Evolutionary conservation across 75 land plant genomes (phyloP), one percentile per base, ranked within the genome.

Genomic region (Gnetum montanum): DNA sequence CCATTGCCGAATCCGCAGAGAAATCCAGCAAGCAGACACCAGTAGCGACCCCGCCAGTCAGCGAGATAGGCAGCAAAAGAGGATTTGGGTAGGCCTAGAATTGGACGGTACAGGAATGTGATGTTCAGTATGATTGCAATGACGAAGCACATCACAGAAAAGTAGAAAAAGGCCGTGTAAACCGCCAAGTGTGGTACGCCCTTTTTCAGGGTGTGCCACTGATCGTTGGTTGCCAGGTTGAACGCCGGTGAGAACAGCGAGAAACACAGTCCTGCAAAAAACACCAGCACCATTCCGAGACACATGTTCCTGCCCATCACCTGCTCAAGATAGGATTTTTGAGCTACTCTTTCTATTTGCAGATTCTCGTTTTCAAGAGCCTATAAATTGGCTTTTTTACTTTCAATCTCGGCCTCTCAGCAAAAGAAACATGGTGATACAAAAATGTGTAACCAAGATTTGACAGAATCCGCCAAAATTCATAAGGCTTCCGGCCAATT

Each of bases 161-260:
- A 95, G 79, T 81, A 90, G 70, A 95, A 90, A 61, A 95, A 90
- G 2, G 92, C 97, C 11, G 99, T 90, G 60, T 90, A 95, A 34
- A 95, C 99, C 13, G 67, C 75, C 76, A 90, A 49, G 49, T 78
- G 85, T 6, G 92, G 88, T 37, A 90, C 88, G 26, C 96, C 99
- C 8, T 70, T 8, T 55, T 86, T 73, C 61, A 95, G 54, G 4
- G 80, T 68, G 75, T 90, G 83, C 85, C 87, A 95, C 54, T 95
- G 99, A 61, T 95, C 99, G 47, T 95, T 95, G 4, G 99, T 90
- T 13, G 99, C 96, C 65, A 95, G 40, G 61, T 95, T 95, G 58
- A 95, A 83, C 28, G 92, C 88, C 0, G 99, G 99, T 8, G 95
- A 79, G 59, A 95, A 95, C 15, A 95, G 83, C 2, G 99, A 80